Conservation (phyloP, 768 basidiomycete species). For the Brasilioporus rufonigricans region DNA sequence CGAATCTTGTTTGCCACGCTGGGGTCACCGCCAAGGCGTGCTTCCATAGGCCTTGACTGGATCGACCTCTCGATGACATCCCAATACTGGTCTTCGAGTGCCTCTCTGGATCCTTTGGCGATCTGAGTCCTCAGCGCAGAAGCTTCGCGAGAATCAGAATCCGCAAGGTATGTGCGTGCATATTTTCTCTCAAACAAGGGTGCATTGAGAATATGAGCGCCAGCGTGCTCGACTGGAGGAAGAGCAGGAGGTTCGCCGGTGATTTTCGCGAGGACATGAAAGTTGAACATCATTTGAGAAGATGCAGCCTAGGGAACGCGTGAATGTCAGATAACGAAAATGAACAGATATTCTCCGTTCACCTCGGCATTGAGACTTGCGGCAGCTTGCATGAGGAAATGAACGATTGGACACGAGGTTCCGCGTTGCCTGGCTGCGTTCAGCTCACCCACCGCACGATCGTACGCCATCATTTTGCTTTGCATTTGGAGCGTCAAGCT, state of each 20-base stretch:
- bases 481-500: conserved; percentile 78
- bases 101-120: conserved; percentile 71
- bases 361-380: conserved; percentile 58
- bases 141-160: conserved; percentile 64
- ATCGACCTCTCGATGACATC: conserved; percentile 80
- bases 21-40: conserved; percentile 87
- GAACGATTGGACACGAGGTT: conserved; percentile 73
- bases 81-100: conserved; percentile 88
- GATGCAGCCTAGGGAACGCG: conserved; percentile 40
- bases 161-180: conserved; percentile 71
- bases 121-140: conserved; percentile 67
- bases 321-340: conserved; percentile 4
- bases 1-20: conserved; percentile 86
- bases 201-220: conserved; percentile 79
- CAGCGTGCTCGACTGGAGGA: conserved; percentile 74
- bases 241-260: conserved; percentile 73
- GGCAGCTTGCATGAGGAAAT: conserved; percentile 68
- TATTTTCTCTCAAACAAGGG: conserved; percentile 80
- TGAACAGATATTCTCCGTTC: neutral
- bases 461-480: conserved; percentile 95
- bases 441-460: conserved; percentile 74
- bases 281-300: conserved; percentile 64
- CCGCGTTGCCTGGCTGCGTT: conserved; percentile 72
- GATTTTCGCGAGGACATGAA: conserved; percentile 74
- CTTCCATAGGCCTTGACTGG: conserved; percentile 78